Conservation (phyloP, 2,329 filamentous ascomycete species). For the Colletotrichum falcatum region DNA sequence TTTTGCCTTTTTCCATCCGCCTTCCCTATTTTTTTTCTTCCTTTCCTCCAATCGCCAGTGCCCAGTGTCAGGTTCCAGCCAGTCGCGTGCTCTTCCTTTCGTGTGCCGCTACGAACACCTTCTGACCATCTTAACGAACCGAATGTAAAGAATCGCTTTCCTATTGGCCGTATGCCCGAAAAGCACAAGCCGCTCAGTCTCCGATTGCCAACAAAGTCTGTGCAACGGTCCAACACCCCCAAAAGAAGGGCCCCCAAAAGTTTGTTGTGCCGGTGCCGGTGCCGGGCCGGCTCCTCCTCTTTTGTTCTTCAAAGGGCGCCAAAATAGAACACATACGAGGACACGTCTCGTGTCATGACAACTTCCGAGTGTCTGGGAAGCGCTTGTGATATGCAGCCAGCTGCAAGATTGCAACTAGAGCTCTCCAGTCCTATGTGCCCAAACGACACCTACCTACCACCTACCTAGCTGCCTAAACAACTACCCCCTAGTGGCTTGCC, state of each 20-base stretch:
- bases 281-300: not conserved
- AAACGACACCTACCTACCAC: not conserved
- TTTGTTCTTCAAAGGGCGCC: not conserved
- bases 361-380: not conserved
- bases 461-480: not conserved
- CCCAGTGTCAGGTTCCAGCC: constrained; percentile 34
- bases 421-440: not conserved
- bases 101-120: constrained; percentile 17
- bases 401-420: not conserved
- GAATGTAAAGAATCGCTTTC: not conserved
- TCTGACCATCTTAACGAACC: not conserved
- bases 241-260: not conserved
- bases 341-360: constrained; percentile 11
- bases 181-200: constrained; percentile 32
- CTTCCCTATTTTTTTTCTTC: not conserved
- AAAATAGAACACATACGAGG: not conserved
- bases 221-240: constrained; percentile 29
- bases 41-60: constrained; percentile 13
- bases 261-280: constrained; percentile 2
- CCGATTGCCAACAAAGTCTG: constrained; percentile 22
- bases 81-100: constrained; percentile 34
- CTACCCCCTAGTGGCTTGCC: not conserved
- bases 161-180: constrained; percentile 14
- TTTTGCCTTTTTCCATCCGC: constrained; percentile 12
- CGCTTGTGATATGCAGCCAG: constrained; percentile 5